These are phyloP conservation scores for Isatis tinctoria DNA, from an alignment of 345 rosid species.

Conservation along the genomic window DNA sequence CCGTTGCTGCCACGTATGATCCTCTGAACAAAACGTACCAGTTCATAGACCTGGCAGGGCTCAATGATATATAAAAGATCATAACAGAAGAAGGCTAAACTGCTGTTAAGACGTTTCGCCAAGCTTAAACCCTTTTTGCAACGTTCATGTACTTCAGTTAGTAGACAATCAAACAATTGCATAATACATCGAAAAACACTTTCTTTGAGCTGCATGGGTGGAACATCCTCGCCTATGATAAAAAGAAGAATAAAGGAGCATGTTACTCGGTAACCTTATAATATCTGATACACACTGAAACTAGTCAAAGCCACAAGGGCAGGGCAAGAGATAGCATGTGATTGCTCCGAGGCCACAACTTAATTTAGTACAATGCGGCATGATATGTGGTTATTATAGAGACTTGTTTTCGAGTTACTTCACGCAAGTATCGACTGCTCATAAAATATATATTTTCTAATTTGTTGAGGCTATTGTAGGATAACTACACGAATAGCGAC, in stretches of 20 bases:
- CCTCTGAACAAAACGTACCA: constrained; percentile 52
- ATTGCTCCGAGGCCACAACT: constrained; percentile 1
- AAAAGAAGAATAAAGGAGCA: constrained; percentile 7
- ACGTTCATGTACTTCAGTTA: constrained; percentile 97
- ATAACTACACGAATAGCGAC: not conserved
- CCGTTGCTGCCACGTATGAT: not conserved
- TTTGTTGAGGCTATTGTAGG: not conserved
- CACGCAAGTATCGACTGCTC: not conserved
- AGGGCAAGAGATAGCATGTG: not conserved
- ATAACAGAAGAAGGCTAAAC: constrained; percentile 97
- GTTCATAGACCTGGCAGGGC: constrained; percentile 95
- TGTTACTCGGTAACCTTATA: not conserved
- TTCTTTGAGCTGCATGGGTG: constrained; percentile 96
- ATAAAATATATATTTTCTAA: not conserved
- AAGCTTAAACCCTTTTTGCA: constrained; percentile 95
- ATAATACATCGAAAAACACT: constrained; percentile 86
- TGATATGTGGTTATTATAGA: not conserved
- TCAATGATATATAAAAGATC: constrained; percentile 92
- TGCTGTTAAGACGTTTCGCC: constrained; percentile 93
- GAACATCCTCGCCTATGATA: constrained; percentile 84
- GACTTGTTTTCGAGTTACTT: not conserved
- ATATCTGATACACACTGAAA: constrained; percentile 5
- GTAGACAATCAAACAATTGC: constrained; percentile 93
- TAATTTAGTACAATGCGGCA: not conserved
- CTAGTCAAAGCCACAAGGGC: constrained; percentile 1